Evolutionary conservation across 1,284 basidiomycete species (phyloP).

Genomic region (Coniophora puteana): DNA sequence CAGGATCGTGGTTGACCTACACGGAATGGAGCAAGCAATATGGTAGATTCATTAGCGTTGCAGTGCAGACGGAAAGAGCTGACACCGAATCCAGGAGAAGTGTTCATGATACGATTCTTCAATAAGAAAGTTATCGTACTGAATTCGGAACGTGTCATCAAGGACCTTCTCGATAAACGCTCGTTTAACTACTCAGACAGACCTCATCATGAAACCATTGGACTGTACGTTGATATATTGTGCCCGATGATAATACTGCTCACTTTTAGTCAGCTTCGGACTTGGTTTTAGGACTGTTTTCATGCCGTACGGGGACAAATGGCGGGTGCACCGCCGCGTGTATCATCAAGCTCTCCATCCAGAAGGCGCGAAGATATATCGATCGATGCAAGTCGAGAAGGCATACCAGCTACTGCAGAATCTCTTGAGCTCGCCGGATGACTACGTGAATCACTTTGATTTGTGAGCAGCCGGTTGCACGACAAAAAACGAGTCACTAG

Average conservation of each 20-base stretch:
- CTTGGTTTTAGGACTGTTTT: constrained; percentile 32
- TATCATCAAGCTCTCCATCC: constrained; percentile 9
- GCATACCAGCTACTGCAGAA: constrained; percentile 5
- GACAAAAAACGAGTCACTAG: too few species aligned
- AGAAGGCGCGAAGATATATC: constrained; percentile 5
- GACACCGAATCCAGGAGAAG: constrained; percentile 18
- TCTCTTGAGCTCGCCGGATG: constrained; percentile 1
- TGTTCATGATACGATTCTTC: constrained; percentile 24
- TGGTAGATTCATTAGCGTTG: constrained; percentile 4
- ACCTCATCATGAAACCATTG: constrained; percentile 22
- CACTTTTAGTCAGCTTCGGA: constrained; percentile 26
- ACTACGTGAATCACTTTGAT: constrained; percentile 7
- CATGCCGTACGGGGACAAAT: constrained; percentile 35
- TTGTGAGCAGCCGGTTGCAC: too few species aligned
- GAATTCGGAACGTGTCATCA: constrained; percentile 32
- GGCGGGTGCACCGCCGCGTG: constrained; percentile 32
- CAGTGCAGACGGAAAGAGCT: not conserved
- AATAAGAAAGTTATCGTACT: constrained; percentile 35
- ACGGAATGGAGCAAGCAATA: constrained; percentile 14
- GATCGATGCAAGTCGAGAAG: constrained; percentile 8
- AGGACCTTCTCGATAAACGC: constrained; percentile 38
- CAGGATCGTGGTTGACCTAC: constrained; percentile 16
- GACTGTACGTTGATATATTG: constrained; percentile 9
- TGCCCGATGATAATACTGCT: constrained; percentile 20
- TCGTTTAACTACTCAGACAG: constrained; percentile 35